These are phyloP conservation scores for Closterium sp. DNA, from an alignment of 139 green algal species.

Conservation along the genomic window DNA sequence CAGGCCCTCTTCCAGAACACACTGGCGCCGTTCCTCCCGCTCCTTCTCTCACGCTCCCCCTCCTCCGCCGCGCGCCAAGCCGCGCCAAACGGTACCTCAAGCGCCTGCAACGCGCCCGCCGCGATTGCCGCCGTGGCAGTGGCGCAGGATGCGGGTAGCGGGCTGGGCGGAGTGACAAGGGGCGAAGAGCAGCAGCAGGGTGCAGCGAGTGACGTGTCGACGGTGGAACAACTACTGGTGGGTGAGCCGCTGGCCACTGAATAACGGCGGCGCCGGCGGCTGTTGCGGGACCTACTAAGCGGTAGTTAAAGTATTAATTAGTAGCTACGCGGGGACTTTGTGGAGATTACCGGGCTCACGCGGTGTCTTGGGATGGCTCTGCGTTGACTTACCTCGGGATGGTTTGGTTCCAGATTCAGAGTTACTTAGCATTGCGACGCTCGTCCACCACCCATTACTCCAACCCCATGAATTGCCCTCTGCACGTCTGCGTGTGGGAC, in stretches of 20 bases:
- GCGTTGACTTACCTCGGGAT: neutral
- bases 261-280: no score
- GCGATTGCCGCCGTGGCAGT: neutral
- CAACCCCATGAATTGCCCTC: no score
- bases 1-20: neutral
- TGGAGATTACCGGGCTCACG: neutral
- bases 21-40: neutral
- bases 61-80: neutral
- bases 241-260: neutral
- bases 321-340: no score
- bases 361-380: neutral
- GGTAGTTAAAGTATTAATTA: no score
- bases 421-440: no score
- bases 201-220: neutral
- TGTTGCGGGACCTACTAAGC: no score
- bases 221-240: neutral
- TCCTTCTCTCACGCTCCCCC: neutral
- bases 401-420: no score
- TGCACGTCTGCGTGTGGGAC: no score
- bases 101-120: neutral
- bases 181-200: neutral
- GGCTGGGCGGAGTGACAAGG: neutral
- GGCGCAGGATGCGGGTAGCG: neutral
- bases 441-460: no score
- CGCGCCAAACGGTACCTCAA: neutral